A percentile compares a stretch with the other conserved stretches of the same genome.
phyloP scores from a whole-genome alignment of 1,284 basidiomycete species.

The Austroboletus niveus region DNA sequence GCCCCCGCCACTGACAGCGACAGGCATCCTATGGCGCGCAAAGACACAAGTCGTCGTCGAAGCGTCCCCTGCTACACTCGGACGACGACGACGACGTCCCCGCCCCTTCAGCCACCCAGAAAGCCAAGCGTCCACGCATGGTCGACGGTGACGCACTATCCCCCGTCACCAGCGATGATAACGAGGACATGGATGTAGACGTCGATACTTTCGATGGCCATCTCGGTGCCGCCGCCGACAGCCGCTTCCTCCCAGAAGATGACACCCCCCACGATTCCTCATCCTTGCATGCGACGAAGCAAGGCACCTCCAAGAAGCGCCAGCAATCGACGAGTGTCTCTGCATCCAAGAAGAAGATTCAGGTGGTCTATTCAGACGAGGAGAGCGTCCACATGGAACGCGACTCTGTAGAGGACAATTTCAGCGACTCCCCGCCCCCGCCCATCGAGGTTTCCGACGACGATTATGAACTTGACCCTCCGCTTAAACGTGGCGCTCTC shows the following conservation, averaged over 20 bases:
- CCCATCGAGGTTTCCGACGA: constrained; percentile 33
- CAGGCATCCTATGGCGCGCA: constrained; percentile 13
- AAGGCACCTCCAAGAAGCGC: constrained; percentile 9
- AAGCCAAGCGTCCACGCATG: constrained; percentile 30
- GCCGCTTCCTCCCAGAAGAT: constrained; percentile 23
- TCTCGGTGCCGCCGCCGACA: constrained; percentile 10
- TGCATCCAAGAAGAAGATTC: constrained; percentile 17
- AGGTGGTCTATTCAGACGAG: constrained; percentile 27
- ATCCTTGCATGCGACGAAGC: constrained; percentile 1
- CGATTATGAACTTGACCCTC: constrained; percentile 33
- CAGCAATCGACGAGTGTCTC: constrained; percentile 2
- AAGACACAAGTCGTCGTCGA: constrained; percentile 20
- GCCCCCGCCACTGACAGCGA: constrained; percentile 9
- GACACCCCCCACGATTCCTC: neutral
- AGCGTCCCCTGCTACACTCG: constrained; percentile 28
- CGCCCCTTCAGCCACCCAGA: constrained; percentile 1
- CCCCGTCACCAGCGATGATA: constrained; percentile 2
- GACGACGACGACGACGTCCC: constrained; percentile 21
- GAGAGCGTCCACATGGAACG: constrained; percentile 24
- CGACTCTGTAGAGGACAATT: constrained; percentile 19
- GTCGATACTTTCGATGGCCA: constrained; percentile 7
- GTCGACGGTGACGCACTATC: constrained; percentile 13
- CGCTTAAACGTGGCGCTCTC: constrained; percentile 26
- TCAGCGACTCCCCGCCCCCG: constrained; percentile 14
- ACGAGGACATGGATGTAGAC: constrained; percentile 25